Evolutionary conservation across 2,329 filamentous ascomycete genomes (phyloP), one percentile per base, ranked within the genome.

Genomic region (Ophiosphaerella narmari): DNA sequence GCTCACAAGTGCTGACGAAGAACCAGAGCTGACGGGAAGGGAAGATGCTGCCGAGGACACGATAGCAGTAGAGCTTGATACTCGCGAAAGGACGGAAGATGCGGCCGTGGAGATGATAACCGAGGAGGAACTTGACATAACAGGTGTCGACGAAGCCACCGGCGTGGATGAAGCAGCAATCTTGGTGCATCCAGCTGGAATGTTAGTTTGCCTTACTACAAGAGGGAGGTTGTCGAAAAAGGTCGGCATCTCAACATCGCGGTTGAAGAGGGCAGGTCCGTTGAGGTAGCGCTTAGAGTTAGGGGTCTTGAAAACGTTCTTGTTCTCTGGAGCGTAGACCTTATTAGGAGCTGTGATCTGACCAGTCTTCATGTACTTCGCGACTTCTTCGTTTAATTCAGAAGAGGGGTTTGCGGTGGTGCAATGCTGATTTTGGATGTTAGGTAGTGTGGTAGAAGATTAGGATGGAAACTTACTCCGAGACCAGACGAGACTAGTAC

Each of bases 171-270:
- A 46, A 18, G 43, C 29, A 5, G 31, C 32, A 16, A 37, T 48
- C 39, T 48, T 37, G 11, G 29, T 39, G 14, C 45, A 48, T 14
- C 39, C 45, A 14, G 23, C 38, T 7, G 45, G 45, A 23, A 48
- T 42, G 16, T 26, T 16, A 8, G 24, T 21, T 4, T 38, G 23
- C 14, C 36, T 47, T 7, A 37, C 41, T 7, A 47, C 18, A 32
- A 36, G 7, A 31, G 39, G 32, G 21, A 12, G 24, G 14, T 43
- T 14, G 5, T 37, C 31, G 16, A 46, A 46, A 9, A 43, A 16
- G 32, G 33, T 16, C 38, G 39, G 14, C 21, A 21, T 16, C 7
- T 21, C 39, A 13, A 39, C 8, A 8, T 13, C 33, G 26, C 23
- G 24, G 18, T 37, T 42, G 34, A 16, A 21, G n/a, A 42, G 31